A percentile compares a stretch with the other conserved stretches of the same genome.
Conservation (phyloP, 2,329 filamentous ascomycete species). For the Pezicula neosporulosa region DNA sequence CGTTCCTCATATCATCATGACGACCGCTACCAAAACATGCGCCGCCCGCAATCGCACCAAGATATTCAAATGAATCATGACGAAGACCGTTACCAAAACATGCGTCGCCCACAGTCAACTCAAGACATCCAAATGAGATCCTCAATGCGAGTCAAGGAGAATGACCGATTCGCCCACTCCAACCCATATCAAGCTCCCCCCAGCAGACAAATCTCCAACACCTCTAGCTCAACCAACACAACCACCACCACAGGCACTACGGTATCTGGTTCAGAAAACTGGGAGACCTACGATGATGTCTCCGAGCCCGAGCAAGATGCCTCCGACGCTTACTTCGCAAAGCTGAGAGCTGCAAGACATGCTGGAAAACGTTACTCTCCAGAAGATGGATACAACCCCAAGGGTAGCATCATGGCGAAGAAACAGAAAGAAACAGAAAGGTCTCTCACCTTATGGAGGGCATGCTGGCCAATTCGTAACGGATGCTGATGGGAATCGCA, state of each 20-base stretch:
- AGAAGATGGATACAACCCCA: slow-evolving; percentile 32
- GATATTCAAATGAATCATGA: no score
- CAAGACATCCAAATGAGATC: slow-evolving; percentile 27
- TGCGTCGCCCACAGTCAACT: slow-evolving; percentile 1
- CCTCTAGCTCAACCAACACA: slow-evolving; percentile 34
- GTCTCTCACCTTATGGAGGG: slow-evolving; percentile 43
- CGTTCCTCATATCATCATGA: slow-evolving; percentile 37
- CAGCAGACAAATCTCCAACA: slow-evolving; percentile 68
- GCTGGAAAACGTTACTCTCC: slow-evolving; percentile 61
- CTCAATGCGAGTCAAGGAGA: slow-evolving; percentile 35
- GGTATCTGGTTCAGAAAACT: slow-evolving; percentile 87
- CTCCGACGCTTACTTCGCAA: slow-evolving; percentile 84
- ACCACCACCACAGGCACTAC: slow-evolving; percentile 58
- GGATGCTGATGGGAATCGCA: slow-evolving; percentile 58
- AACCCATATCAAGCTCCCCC: slow-evolving; percentile 21
- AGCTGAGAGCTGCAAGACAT: slow-evolving; percentile 56
- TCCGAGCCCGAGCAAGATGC: slow-evolving; percentile 74
- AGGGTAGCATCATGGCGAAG: slow-evolving; percentile 43
- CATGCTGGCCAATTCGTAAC: slow-evolving; percentile 46
- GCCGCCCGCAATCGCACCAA: no score
- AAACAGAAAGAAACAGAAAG: slow-evolving; percentile 53
- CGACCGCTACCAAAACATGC: neutral
- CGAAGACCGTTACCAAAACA: no score
- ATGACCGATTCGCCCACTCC: slow-evolving; percentile 29
- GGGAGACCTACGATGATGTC: slow-evolving; percentile 92